These are phyloP conservation scores for Pyrus hybrid DNA, from an alignment of 331 rosid genomes.

Conservation along the genomic window DNA sequence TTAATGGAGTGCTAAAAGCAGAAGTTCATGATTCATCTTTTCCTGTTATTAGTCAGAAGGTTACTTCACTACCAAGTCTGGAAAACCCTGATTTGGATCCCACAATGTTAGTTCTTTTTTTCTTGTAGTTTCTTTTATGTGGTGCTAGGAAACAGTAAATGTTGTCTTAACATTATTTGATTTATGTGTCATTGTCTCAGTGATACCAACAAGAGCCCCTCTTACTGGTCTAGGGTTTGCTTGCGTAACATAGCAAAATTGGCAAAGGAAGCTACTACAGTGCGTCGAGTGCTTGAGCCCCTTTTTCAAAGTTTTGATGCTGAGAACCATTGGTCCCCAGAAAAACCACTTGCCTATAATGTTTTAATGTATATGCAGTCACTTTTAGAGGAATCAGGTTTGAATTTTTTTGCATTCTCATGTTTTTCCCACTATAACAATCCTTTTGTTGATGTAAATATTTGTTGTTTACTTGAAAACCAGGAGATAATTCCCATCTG, in stretches of 20 bases:
- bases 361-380: conserved; percentile 68
- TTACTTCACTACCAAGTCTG: conserved; percentile 26
- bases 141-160: neutral
- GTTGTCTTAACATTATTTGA: conserved; percentile 4
- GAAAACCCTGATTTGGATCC: conserved; percentile 37
- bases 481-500: conserved; percentile 78
- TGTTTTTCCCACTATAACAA: neutral
- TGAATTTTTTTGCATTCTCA: neutral
- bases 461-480: conserved; percentile 16
- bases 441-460: conserved; percentile 2
- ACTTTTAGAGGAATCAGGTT: conserved; percentile 84
- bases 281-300: conserved; percentile 83
- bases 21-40: conserved; percentile 28
- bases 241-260: conserved; percentile 65
- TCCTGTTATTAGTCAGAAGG: conserved; percentile 32
- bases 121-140: no score
- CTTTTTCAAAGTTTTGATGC: conserved; percentile 74
- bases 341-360: conserved; percentile 56
- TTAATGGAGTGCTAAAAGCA: conserved; percentile 33
- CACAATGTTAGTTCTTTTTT: conserved; percentile 32
- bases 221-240: conserved; percentile 89
- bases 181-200: conserved; percentile 36
- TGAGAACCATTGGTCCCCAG: conserved; percentile 73
- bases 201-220: conserved; percentile 54
- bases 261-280: conserved; percentile 77